Evolutionary conservation across 2,329 filamentous ascomycete genomes (phyloP), one percentile per base, ranked within the genome.

Genomic region (Thermoascus crustaceus): DNA sequence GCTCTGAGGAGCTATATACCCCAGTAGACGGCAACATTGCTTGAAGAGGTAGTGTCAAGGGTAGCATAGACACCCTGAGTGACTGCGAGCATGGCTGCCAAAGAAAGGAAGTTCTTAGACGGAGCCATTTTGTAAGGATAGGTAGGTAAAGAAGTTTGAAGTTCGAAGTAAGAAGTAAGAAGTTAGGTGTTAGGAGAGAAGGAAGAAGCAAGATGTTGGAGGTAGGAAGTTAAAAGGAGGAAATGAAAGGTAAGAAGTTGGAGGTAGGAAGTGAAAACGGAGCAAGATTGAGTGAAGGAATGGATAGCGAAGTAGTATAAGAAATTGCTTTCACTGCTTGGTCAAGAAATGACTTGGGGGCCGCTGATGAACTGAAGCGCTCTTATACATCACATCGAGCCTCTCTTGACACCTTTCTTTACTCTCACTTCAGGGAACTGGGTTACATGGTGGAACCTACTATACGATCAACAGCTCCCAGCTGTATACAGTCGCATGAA

Each of bases 1-100:
- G 24, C 13, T 41, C 47, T 31, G n/a, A n/a, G n/a, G n/a, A n/a
- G n/a, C n/a, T n/a, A n/a, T 17, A 17, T 42, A 61, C 58, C 80
- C 79, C 79, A 84, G 55, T 84, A 84, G 2, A 82, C 66, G 17
- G 72, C 77, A 35, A 83, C 52, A 47, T 81, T 82, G 32, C 55
- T 64, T 2, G 52, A 47, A 1, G 68, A 65, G n/a, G 49, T 50
- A 4, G 71, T 41, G 41, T 68, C 58, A 45, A 75, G 57, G 16
- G 55, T 59, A 10, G 64, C 66, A 44, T 57, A 48, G 7, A 49
- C 57, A 34, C 48, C 46, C 22, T 54, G 46, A 29, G 26, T 3
- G 14, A 9, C 16, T 9, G 18, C 6, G 18, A 9, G 14, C 7
- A 11, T 17, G 18, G 13, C 16, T 29, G 11, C n/a, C 14, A 29